phyloP scores from a whole-genome alignment of 2,329 filamentous ascomycete species.

The Ceratocystis albifundus region DNA sequence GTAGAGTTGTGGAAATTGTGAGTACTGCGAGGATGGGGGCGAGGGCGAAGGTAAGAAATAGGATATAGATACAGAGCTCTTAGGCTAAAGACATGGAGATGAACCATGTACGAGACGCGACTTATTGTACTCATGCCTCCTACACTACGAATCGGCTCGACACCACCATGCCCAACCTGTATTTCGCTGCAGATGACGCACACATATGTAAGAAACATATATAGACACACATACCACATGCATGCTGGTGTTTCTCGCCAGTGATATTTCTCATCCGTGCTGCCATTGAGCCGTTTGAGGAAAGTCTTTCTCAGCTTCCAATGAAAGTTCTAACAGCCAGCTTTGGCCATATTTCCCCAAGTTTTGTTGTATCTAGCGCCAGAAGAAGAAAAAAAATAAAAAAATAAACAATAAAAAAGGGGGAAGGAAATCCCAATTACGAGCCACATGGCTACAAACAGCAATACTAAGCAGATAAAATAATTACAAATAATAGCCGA shows the following conservation, averaged over 20 bases:
- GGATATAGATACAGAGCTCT: too few relatives aligned
- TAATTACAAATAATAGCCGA: too few relatives aligned
- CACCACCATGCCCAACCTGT: background rate
- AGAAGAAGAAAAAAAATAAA: background rate
- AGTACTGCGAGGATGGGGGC: too few relatives aligned
- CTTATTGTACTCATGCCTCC: background rate
- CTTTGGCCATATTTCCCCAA: background rate
- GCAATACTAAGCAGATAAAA: too few relatives aligned
- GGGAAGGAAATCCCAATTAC: background rate
- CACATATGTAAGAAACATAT: background rate
- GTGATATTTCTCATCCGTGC: conserved; percentile 8
- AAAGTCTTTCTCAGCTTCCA: background rate
- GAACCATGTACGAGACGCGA: background rate
- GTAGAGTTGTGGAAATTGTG: too few relatives aligned
- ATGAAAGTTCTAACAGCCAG: background rate
- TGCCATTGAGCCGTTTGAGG: background rate
- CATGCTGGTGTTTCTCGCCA: background rate
- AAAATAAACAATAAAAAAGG: background rate
- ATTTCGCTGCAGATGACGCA: background rate
- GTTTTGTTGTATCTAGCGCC: background rate
- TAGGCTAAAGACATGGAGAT: too few relatives aligned
- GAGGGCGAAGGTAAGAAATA: too few relatives aligned
- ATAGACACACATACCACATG: background rate
- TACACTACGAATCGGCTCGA: background rate
- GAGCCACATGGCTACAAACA: too few relatives aligned